These are phyloP conservation scores for Phaeosphaeriaceae sp. DNA, from an alignment of 2,329 filamentous ascomycete genomes.

Conservation along the genomic window DNA sequence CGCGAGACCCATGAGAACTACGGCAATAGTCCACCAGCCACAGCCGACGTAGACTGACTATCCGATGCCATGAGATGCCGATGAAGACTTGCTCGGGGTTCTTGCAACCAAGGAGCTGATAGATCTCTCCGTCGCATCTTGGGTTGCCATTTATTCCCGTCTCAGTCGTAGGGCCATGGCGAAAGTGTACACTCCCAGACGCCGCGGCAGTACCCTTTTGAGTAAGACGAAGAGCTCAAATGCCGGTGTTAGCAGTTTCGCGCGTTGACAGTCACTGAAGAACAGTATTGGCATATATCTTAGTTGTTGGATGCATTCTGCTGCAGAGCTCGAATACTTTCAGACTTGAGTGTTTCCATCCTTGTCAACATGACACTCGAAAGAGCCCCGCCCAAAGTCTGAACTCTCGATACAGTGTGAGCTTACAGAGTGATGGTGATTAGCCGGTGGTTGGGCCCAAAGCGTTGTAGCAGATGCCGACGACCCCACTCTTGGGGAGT, in stretches of 20 bases:
- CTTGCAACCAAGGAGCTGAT: background rate
- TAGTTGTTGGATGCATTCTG: no score
- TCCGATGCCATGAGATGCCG: no score
- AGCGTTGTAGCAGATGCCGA: constrained; percentile 18
- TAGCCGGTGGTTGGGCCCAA: constrained; percentile 24
- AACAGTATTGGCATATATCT: no score
- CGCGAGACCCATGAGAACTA: no score
- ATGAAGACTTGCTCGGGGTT: background rate
- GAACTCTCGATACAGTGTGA: background rate
- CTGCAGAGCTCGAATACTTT: background rate
- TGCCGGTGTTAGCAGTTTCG: background rate
- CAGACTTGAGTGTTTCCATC: background rate
- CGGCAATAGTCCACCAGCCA: no score
- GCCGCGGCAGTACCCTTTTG: constrained; percentile 3
- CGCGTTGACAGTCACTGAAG: no score
- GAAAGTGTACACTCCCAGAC: background rate
- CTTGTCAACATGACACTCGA: no score
- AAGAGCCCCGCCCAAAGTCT: background rate
- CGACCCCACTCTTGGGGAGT: background rate
- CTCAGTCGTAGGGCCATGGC: background rate
- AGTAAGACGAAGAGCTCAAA: constrained; percentile 4
- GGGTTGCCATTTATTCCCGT: background rate
- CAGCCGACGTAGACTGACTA: no score
- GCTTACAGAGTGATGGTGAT: background rate
- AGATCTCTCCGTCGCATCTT: background rate